Percentiles rank a stretch among this genome's conserved stretches.
Evolutionary conservation across 371 early-diverging fungal genomes (phyloP).

Genomic region (Synchytrium microbalum): DNA sequence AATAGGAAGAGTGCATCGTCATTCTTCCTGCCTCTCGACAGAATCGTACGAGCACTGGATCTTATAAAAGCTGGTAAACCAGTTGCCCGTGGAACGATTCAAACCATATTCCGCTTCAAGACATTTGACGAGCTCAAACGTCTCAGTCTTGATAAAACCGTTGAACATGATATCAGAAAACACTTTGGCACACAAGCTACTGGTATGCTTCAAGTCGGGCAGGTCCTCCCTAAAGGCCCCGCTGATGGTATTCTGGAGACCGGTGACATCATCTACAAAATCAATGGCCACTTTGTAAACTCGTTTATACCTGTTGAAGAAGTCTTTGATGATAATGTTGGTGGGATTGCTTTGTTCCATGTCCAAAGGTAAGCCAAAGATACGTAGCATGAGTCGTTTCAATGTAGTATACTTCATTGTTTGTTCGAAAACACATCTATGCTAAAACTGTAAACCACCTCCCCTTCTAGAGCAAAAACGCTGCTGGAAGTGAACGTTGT

Average conservation of each 20-base stretch:
- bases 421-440: no score
- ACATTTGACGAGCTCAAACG: slow-evolving; percentile 41
- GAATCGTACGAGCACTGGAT: slow-evolving; percentile 57
- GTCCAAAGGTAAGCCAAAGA: slow-evolving; percentile 45
- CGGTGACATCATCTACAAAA: slow-evolving; percentile 77
- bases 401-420: no score
- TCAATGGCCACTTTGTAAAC: slow-evolving; percentile 70
- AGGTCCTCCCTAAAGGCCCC: slow-evolving; percentile 79
- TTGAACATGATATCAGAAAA: slow-evolving; percentile 64
- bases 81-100: slow-evolving; percentile 86
- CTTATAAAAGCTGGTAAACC: slow-evolving; percentile 54
- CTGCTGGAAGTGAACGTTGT: slow-evolving; percentile 39
- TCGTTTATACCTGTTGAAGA: slow-evolving; percentile 79
- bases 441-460: no score
- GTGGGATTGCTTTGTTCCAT: slow-evolving; percentile 35
- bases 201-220: slow-evolving; percentile 79
- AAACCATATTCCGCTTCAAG: slow-evolving; percentile 24
- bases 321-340: slow-evolving; percentile 57
- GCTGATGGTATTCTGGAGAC: slow-evolving; percentile 64
- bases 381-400: no score
- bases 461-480: slow-evolving; percentile 33
- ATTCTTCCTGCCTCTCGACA: slow-evolving; percentile 77
- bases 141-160: slow-evolving; percentile 34
- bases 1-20: slow-evolving; percentile 65
- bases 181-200: slow-evolving; percentile 69